phyloP scores from a whole-genome alignment of 1,284 basidiomycete genomes.

The Ustilago esculenta region DNA sequence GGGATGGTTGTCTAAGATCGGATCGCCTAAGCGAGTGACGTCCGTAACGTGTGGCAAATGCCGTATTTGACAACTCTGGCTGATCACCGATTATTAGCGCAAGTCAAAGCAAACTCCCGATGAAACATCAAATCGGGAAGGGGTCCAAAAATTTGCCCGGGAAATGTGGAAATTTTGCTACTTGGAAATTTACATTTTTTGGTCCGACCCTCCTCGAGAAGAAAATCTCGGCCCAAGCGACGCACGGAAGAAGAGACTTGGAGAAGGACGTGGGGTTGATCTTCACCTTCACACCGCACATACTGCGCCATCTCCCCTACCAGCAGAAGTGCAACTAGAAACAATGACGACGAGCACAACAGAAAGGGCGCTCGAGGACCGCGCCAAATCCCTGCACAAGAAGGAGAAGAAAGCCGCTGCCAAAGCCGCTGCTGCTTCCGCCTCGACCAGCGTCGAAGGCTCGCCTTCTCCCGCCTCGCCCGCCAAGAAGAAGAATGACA shows the following conservation, averaged over 20 bases:
- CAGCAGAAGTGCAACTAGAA: constrained; percentile 4
- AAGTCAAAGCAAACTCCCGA: no score
- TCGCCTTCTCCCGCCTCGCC: constrained; percentile 35
- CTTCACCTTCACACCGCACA: constrained; percentile 3
- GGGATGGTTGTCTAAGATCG: constrained; percentile 10
- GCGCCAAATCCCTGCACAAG: constrained; percentile 50
- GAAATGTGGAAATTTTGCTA: constrained; percentile 10
- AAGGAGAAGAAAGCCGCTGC: constrained; percentile 64
- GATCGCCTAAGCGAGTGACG: constrained; percentile 45
- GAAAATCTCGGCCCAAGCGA: no score
- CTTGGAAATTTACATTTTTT: constrained; percentile 12
- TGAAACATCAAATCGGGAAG: constrained; percentile 2
- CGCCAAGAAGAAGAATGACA: constrained; percentile 24
- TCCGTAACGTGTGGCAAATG: not conserved
- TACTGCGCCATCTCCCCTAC: constrained; percentile 1
- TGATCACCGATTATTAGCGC: no score
- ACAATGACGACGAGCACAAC: constrained; percentile 32
- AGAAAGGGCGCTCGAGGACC: constrained; percentile 49
- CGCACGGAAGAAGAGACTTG: no score
- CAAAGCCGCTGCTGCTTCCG: constrained; percentile 31
- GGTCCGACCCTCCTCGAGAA: constrained; percentile 1
- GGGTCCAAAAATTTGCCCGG: constrained; percentile 29
- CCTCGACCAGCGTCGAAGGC: constrained; percentile 15
- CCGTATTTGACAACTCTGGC: constrained; percentile 32
- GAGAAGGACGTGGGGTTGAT: not conserved